These are phyloP conservation scores for Diaporthe australafricana DNA, from an alignment of 2,329 filamentous ascomycete species.

Conservation along the genomic window DNA sequence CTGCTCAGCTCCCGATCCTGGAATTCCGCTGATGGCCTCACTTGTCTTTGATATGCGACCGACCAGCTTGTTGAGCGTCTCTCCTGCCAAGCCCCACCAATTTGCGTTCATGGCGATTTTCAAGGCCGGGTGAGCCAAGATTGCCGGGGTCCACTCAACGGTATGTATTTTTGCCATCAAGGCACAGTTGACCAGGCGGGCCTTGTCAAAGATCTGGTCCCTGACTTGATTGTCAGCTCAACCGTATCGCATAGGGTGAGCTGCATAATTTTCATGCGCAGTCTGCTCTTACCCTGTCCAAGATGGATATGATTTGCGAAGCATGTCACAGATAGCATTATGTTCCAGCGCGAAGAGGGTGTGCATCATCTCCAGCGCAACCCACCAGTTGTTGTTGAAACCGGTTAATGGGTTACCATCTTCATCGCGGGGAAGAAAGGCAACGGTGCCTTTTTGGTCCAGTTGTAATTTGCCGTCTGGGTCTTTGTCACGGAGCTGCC, in stretches of 20 bases:
- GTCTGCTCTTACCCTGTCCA: constrained; percentile 2
- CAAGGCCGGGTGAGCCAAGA: constrained; percentile 56
- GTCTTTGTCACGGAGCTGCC: neutral
- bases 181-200: neutral
- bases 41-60: constrained; percentile 53
- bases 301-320: neutral
- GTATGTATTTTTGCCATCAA: constrained; percentile 63
- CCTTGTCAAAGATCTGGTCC: constrained; percentile 15
- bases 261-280: rapidly evolving
- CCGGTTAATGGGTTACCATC: neutral
- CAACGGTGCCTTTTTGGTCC: neutral
- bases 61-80: constrained; percentile 52
- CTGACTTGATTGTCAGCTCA: neutral
- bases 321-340: neutral
- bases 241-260: rapidly evolving
- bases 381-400: constrained; percentile 12
- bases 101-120: constrained; percentile 57
- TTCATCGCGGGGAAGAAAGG: constrained; percentile 6
- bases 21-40: constrained; percentile 50
- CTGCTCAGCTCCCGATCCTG: constrained; percentile 35
- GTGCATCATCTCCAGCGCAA: constrained; percentile 15
- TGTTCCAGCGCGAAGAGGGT: constrained; percentile 18
- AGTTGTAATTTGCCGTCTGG: neutral
- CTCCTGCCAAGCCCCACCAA: constrained; percentile 58
- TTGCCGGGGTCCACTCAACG: constrained; percentile 61